A percentile compares a stretch with the other conserved stretches of the same genome.
Evolutionary conservation across 2,329 filamentous ascomycete genomes (phyloP).

Genomic region (Anthostomella pinea): DNA sequence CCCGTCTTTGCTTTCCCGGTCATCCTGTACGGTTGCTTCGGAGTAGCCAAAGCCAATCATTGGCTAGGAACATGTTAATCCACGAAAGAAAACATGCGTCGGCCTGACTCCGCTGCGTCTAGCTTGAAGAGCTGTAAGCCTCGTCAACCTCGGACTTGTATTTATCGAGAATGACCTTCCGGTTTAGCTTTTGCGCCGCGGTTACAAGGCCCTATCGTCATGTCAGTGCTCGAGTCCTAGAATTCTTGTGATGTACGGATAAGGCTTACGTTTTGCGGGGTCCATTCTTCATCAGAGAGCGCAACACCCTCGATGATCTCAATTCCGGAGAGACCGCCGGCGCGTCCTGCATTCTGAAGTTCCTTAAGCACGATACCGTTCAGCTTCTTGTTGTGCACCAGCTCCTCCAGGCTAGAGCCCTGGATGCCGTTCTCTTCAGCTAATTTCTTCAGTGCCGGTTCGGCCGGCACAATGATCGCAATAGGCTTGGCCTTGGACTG

Average conservation of each 20-base stretch:
- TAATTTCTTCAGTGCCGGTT: conserved; percentile 53
- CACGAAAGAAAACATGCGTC: neutral
- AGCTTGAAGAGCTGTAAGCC: conserved; percentile 49
- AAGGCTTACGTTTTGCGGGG: conserved; percentile 65
- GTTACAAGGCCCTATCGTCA: conserved; percentile 57
- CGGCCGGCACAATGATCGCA: conserved; percentile 55
- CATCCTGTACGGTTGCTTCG: too few relatives aligned
- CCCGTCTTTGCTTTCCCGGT: too few relatives aligned
- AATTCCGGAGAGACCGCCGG: conserved; percentile 61
- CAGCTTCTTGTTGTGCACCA: conserved; percentile 66
- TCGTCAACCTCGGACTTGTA: conserved; percentile 60
- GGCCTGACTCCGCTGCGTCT: conserved; percentile 5
- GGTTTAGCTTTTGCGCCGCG: conserved; percentile 70
- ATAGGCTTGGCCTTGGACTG: conserved; percentile 50
- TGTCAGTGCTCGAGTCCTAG: conserved; percentile 24
- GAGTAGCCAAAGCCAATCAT: too few relatives aligned
- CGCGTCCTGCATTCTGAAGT: conserved; percentile 58
- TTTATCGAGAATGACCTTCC: conserved; percentile 62
- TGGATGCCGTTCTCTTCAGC: conserved; percentile 46
- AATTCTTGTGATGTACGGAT: neutral
- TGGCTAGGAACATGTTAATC: neutral
- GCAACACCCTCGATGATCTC: conserved; percentile 72
- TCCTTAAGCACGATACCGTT: conserved; percentile 62
- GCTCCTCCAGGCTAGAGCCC: conserved; percentile 60
- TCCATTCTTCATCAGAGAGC: conserved; percentile 72